These are phyloP conservation scores for Penicillium cosmopolitanum DNA, from an alignment of 495 filamentous ascomycete genomes.

Conservation along the genomic window DNA sequence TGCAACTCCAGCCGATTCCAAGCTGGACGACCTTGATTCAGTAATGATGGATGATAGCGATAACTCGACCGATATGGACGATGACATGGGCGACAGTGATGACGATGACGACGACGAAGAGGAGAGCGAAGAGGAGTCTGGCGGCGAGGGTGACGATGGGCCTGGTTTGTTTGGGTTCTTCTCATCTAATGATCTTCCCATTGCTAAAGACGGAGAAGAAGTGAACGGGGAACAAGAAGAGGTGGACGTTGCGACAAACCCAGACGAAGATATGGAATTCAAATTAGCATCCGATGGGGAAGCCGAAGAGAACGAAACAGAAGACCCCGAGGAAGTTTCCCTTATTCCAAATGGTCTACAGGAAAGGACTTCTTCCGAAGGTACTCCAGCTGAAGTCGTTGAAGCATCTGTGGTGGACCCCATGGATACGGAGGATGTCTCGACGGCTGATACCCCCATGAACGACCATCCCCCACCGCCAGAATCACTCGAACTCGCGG, in stretches of 20 bases:
- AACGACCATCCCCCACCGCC: constrained; percentile 15
- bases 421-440: constrained; percentile 17
- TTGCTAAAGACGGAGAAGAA: constrained; percentile 38
- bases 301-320: constrained; percentile 27
- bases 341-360: constrained; percentile 44
- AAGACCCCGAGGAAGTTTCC: constrained; percentile 52
- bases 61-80: constrained; percentile 87
- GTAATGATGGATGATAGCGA: constrained; percentile 74
- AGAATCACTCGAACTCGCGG: constrained; percentile 15
- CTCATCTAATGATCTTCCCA: constrained; percentile 47
- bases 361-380: constrained; percentile 22
- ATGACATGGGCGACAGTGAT: constrained; percentile 74
- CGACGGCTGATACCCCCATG: constrained; percentile 18
- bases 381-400: constrained; percentile 22
- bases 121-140: constrained; percentile 37
- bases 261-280: constrained; percentile 16
- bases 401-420: constrained; percentile 22
- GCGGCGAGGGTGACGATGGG: constrained; percentile 56
- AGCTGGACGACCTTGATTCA: constrained; percentile 69
- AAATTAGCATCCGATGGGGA: constrained; percentile 27
- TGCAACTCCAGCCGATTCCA: constrained; percentile 27
- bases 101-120: constrained; percentile 55
- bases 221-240: constrained; percentile 24
- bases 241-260: constrained; percentile 24
- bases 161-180: constrained; percentile 71